Evolutionary conservation across 139 green algal genomes (phyloP).

Genomic region (Choricystis sp.): DNA sequence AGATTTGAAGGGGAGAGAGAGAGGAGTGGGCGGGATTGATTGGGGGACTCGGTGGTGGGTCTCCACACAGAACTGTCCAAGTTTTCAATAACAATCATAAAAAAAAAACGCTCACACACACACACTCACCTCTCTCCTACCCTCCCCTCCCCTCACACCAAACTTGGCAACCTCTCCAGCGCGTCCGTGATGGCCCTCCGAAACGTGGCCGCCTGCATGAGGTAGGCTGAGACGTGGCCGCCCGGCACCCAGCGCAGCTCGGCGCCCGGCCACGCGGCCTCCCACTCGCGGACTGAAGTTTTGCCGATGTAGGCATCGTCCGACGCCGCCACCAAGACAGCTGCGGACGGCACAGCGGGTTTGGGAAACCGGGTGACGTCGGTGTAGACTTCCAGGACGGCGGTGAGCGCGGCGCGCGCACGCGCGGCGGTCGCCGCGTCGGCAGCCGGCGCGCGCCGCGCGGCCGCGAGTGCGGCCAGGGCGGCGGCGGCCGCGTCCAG

Average conservation of each 20-base stretch:
- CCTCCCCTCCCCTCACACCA: too few species aligned
- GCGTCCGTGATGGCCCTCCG: constrained; percentile 22
- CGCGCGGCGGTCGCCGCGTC: neutral
- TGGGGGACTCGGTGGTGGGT: too few species aligned
- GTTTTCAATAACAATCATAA: too few species aligned
- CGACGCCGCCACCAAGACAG: constrained; percentile 49
- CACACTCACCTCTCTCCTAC: too few species aligned
- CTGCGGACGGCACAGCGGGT: constrained; percentile 35
- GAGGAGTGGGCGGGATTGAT: neutral
- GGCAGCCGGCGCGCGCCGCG: too few species aligned
- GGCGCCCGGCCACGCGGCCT: constrained; percentile 36
- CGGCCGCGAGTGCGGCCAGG: neutral
- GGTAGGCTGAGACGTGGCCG: constrained; percentile 60
- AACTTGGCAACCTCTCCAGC: too few species aligned
- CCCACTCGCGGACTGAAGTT: constrained; percentile 14
- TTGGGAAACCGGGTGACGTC: constrained; percentile 54
- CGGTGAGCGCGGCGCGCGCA: constrained; percentile 16
- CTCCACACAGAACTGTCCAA: too few species aligned
- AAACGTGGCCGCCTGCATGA: constrained; percentile 49
- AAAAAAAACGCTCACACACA: too few species aligned
- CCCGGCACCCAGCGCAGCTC: constrained; percentile 44
- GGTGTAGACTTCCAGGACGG: constrained; percentile 67
- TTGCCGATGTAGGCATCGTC: constrained; percentile 58
- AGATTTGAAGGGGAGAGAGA: neutral
- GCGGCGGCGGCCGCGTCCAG: constrained; percentile 4